Percentiles rank a stretch among this genome's conserved stretches.
Conservation (phyloP, 768 basidiomycete species). For the Tulasnella calospora region DNA sequence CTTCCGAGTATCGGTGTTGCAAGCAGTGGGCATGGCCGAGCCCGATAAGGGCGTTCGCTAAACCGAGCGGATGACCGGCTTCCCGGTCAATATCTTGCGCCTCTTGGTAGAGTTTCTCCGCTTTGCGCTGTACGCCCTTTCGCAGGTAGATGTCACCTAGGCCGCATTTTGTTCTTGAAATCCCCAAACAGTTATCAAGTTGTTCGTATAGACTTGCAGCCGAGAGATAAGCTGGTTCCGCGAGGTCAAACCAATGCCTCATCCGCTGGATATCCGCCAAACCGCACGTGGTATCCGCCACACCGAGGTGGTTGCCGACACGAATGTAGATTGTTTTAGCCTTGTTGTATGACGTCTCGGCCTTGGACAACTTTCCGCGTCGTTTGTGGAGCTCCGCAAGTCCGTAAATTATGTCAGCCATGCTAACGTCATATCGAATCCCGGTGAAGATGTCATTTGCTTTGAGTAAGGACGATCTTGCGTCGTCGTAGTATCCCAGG, state of each 20-base stretch:
- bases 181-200: not conserved
- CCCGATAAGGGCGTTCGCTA: not conserved
- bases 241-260: not conserved
- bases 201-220: not conserved
- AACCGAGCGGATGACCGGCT: not conserved
- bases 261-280: not conserved
- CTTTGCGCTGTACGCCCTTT: not conserved
- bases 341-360: not conserved
- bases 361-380: not conserved
- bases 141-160: not conserved
- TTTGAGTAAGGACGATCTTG: too few species aligned
- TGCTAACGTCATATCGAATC: too few species aligned
- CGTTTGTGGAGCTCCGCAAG: not conserved
- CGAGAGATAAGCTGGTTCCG: not conserved
- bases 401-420: not conserved
- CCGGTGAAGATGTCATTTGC: too few species aligned
- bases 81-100: not conserved
- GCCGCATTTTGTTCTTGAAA: not conserved
- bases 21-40: not conserved
- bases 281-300: not conserved
- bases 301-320: not conserved
- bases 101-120: not conserved
- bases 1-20: not conserved
- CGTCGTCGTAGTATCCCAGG: too few species aligned
- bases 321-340: not conserved